Percentiles rank a stretch among this genome's conserved stretches.
These are phyloP conservation scores for Amanita exitialis DNA, from an alignment of 768 basidiomycete genomes.

Conservation along the genomic window DNA sequence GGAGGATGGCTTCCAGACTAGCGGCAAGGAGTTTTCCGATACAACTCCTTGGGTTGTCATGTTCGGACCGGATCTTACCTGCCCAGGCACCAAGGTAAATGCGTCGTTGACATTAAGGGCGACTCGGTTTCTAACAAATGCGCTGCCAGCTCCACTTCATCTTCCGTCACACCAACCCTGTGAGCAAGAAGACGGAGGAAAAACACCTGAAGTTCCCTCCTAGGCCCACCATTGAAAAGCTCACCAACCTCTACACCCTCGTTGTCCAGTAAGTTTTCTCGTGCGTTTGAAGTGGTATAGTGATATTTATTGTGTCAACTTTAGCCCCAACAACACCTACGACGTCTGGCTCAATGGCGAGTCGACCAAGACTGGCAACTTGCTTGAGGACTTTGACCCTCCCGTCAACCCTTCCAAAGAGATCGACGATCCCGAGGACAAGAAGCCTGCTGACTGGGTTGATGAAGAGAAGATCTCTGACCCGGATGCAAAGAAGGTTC, in stretches of 20 bases:
- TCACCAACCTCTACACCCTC: constrained; percentile 91
- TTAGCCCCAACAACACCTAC: constrained; percentile 88
- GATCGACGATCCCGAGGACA: constrained; percentile 88
- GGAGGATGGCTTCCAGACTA: constrained; percentile 88
- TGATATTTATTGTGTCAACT: constrained; percentile 1
- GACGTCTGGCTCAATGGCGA: constrained; percentile 87
- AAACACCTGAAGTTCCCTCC: constrained; percentile 86
- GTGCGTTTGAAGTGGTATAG: background rate
- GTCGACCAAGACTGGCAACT: constrained; percentile 64
- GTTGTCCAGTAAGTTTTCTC: constrained; percentile 63
- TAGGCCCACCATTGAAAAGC: constrained; percentile 79
- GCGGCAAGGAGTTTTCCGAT: constrained; percentile 88
- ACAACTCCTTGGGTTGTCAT: constrained; percentile 93
- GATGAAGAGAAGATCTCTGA: constrained; percentile 82
- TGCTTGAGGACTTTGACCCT: constrained; percentile 91
- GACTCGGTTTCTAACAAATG: background rate
- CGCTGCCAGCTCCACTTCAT: constrained; percentile 84
- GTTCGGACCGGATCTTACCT: constrained; percentile 96
- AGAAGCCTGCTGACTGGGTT: constrained; percentile 91
- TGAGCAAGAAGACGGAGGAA: constrained; percentile 90
- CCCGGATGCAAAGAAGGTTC: constrained; percentile 71
- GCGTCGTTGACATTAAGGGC: background rate
- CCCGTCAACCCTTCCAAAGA: constrained; percentile 87
- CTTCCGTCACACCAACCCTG: constrained; percentile 95
- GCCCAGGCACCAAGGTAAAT: constrained; percentile 80